phyloP scores from a whole-genome alignment of 805 yeast genomes.

The Pichia kluyveri region DNA sequence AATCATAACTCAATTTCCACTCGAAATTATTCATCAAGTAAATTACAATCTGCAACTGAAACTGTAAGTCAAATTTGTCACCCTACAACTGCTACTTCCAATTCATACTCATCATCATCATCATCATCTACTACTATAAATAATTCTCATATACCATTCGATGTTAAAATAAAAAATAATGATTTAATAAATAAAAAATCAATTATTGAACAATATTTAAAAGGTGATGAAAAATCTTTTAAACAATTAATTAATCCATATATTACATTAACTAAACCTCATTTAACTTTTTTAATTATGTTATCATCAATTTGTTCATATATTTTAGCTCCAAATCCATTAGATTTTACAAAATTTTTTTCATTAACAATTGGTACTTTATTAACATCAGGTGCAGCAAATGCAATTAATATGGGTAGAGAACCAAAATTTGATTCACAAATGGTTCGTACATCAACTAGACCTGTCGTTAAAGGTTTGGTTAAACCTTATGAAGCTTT shows the following conservation, averaged over 20 bases:
- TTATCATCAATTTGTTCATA: conserved; percentile 89
- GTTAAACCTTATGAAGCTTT: conserved; percentile 72
- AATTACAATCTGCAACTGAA: neutral
- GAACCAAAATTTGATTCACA: conserved; percentile 83
- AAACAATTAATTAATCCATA: conserved; percentile 49
- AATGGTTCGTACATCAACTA: conserved; percentile 79
- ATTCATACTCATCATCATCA: too few relatives aligned
- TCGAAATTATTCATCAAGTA: neutral
- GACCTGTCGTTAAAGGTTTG: conserved; percentile 86
- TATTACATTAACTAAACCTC: conserved; percentile 81
- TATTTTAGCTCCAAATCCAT: conserved; percentile 81
- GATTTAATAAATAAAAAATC: conserved; percentile 11
- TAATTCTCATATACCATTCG: conserved; percentile 40
- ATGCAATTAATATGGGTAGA: conserved; percentile 94
- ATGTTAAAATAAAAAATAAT: conserved; percentile 36
- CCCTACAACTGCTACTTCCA: conserved; percentile 10
- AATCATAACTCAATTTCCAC: too few relatives aligned
- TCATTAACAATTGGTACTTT: conserved; percentile 80
- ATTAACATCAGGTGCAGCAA: conserved; percentile 86
- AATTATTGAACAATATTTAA: conserved; percentile 15
- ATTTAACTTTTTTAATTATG: conserved; percentile 79
- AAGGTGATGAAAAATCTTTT: conserved; percentile 21
- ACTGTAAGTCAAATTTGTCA: conserved; percentile 30
- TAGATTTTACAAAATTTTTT: conserved; percentile 59
- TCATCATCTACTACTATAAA: too few relatives aligned